Evolutionary conservation across 2,329 filamentous ascomycete species (phyloP).

Genomic region (Ophiostoma himal-ulmi): DNA sequence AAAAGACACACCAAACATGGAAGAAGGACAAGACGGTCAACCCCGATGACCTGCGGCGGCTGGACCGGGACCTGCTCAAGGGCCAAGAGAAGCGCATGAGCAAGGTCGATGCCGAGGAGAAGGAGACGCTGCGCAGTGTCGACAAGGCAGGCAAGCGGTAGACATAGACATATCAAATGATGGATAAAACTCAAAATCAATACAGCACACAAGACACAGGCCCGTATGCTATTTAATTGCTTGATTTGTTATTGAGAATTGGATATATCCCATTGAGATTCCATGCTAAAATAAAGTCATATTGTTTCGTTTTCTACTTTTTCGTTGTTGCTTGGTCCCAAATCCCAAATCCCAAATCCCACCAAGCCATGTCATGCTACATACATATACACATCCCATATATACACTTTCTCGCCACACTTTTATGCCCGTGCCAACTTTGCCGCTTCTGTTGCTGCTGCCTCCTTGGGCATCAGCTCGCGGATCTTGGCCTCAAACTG

Average conservation of each 20-base stretch:
- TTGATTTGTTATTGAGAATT: not conserved
- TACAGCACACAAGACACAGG: not conserved
- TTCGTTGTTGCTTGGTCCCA: not conserved
- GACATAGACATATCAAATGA: not conserved
- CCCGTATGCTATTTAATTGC: not conserved
- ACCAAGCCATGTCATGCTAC: not conserved
- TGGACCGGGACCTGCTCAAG: conserved; percentile 47
- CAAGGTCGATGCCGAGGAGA: conserved; percentile 46
- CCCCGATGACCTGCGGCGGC: conserved; percentile 38
- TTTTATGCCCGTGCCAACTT: not conserved
- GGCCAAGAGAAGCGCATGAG: conserved; percentile 50
- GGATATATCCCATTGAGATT: not conserved
- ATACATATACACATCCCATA: conserved; percentile 1
- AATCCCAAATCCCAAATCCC: not conserved
- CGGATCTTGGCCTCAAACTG: conserved; percentile 32
- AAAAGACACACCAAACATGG: conserved; percentile 47
- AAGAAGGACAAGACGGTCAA: conserved; percentile 40
- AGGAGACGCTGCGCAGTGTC: conserved; percentile 42
- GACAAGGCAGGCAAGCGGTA: conserved; percentile 23
- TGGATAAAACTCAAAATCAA: not conserved
- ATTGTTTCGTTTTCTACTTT: not conserved
- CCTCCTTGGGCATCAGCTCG: conserved; percentile 29
- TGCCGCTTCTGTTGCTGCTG: not conserved
- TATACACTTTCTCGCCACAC: not conserved
- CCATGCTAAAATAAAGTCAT: not conserved